phyloP scores from a whole-genome alignment of 1,284 basidiomycete genomes.

The Rhodotorula sp. region DNA sequence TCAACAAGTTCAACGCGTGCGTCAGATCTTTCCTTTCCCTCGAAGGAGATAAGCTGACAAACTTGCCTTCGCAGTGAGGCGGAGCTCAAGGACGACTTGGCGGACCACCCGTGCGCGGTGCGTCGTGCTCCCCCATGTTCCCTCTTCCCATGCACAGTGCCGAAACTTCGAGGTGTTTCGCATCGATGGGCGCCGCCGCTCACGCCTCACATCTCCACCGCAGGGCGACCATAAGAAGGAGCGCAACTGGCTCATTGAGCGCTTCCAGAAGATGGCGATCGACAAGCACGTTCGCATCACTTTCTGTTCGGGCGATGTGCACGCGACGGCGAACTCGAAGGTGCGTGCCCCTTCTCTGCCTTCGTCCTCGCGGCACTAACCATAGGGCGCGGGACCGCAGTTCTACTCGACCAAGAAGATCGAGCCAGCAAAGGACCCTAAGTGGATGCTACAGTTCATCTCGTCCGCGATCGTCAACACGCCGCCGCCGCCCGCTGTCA shows the following conservation, averaged over 20 bases:
- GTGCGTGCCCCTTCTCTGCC: conserved; percentile 51
- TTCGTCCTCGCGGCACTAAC: conserved; percentile 50
- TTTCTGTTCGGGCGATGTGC: conserved; percentile 89
- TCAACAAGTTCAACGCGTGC: conserved; percentile 65
- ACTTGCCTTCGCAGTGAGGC: conserved; percentile 61
- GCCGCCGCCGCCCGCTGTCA: conserved; percentile 71
- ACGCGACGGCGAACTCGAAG: conserved; percentile 72
- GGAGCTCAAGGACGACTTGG: conserved; percentile 85
- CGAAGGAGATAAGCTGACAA: too few relatives aligned
- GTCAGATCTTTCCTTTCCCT: not conserved
- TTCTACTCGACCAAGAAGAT: conserved; percentile 55
- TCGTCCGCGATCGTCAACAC: conserved; percentile 57
- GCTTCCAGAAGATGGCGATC: conserved; percentile 70
- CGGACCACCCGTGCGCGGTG: conserved; percentile 52
- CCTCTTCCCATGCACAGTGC: not conserved
- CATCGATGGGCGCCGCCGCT: not conserved
- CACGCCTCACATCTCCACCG: not conserved
- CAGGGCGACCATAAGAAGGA: conserved; percentile 65
- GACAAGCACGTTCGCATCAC: conserved; percentile 68
- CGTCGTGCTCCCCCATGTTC: not conserved
- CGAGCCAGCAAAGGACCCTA: conserved; percentile 64
- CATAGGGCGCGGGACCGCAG: not conserved
- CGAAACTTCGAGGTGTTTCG: too few relatives aligned
- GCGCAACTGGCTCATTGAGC: conserved; percentile 83
- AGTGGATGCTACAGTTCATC: conserved; percentile 78